Evolutionary conservation across 225 moss, liverwort and hornwort species (phyloP).

Genomic region (Marchantia paleacea): DNA sequence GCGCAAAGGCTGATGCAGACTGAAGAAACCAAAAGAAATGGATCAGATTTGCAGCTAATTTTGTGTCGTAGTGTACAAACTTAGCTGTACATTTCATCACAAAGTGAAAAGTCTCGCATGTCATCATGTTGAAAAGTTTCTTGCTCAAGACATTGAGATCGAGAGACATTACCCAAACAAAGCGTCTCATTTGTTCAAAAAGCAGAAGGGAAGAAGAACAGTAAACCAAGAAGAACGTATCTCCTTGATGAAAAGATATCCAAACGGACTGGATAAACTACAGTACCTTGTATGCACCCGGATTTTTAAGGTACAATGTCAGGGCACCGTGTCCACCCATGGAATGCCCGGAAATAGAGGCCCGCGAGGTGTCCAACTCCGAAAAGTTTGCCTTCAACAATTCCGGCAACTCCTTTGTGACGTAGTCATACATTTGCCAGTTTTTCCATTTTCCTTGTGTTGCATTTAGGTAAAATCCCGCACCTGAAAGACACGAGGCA

Average conservation of each 20-base stretch:
- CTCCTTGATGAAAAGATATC: not conserved
- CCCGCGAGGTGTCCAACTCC: constrained; percentile 59
- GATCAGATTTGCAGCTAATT: not conserved
- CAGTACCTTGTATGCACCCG: constrained; percentile 63
- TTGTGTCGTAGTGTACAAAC: not conserved
- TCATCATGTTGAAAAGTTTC: not conserved
- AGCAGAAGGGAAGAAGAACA: not conserved
- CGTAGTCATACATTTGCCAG: constrained; percentile 94
- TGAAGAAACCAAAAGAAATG: constrained; percentile 25
- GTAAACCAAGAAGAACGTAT: not conserved
- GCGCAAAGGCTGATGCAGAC: constrained; percentile 96
- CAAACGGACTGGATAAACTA: too few species aligned
- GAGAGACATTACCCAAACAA: not conserved
- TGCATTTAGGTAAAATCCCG: constrained; percentile 89
- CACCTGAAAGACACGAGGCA: constrained; percentile 49
- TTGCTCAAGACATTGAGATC: too few species aligned
- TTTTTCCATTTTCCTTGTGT: constrained; percentile 93
- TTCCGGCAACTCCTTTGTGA: constrained; percentile 77
- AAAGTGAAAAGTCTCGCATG: not conserved
- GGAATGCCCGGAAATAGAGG: constrained; percentile 84
- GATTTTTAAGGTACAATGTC: constrained; percentile 71
- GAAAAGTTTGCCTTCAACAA: constrained; percentile 62
- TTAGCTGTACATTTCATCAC: not conserved
- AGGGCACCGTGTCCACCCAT: constrained; percentile 99
- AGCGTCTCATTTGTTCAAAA: not conserved